phyloP scores from a whole-genome alignment of 2,329 filamentous ascomycete genomes.

The Hypoxylon sp. region DNA sequence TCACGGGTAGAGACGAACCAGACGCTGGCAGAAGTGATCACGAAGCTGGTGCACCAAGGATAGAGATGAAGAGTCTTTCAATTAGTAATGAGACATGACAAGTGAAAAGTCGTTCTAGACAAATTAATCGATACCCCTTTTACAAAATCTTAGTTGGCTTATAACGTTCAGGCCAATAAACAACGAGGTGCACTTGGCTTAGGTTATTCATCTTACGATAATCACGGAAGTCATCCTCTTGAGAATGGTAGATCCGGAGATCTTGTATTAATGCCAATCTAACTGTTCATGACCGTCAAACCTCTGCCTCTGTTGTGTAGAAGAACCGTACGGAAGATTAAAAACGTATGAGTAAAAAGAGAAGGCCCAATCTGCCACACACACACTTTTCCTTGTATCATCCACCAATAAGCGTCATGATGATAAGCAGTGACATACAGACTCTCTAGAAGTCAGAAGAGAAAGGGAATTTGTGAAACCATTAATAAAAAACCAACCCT shows the following conservation, averaged over 20 bases:
- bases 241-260: conserved; percentile 18
- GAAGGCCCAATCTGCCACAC: conserved; percentile 35
- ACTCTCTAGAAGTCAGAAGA: conserved; percentile 46
- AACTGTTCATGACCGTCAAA: conserved; percentile 49
- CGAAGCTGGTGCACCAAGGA: conserved; percentile 32
- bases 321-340: conserved; percentile 47
- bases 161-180: not conserved
- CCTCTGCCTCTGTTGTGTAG: conserved; percentile 41
- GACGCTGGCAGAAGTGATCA: conserved; percentile 41
- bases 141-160: not conserved
- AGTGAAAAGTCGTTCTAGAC: not conserved
- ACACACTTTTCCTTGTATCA: conserved; percentile 38
- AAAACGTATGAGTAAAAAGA: conserved; percentile 49
- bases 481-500: not conserved
- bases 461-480: conserved; percentile 28
- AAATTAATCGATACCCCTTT: conserved; percentile 42
- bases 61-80: conserved; percentile 47
- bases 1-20: conserved; percentile 52
- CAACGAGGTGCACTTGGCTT: not conserved
- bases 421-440: conserved; percentile 45
- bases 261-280: conserved; percentile 49
- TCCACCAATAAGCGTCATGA: conserved; percentile 41
- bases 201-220: conserved; percentile 1
- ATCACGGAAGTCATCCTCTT: not conserved
- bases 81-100: conserved; percentile 47